Evolutionary conservation across 768 basidiomycete genomes (phyloP).

Genomic region (Lactifluus pinguis): DNA sequence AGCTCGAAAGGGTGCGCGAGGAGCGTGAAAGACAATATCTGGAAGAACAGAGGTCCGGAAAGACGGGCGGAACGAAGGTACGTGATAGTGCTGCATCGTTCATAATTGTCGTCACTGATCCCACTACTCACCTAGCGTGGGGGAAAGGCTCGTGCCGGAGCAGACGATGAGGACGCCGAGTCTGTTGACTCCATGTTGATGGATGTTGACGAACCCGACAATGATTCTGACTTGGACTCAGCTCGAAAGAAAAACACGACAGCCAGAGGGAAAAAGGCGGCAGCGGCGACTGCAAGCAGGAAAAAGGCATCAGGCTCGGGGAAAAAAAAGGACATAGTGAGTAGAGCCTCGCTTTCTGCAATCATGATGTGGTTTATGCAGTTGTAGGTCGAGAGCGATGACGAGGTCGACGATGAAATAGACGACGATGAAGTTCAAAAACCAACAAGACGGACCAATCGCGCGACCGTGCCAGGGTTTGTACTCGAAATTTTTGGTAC

Average conservation of each 20-base stretch:
- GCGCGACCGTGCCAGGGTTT: constrained; percentile 60
- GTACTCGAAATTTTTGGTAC: constrained; percentile 8
- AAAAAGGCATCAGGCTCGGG: constrained; percentile 20
- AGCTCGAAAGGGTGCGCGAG: constrained; percentile 67
- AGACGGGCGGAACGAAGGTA: not conserved
- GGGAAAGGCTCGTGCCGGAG: constrained; percentile 46
- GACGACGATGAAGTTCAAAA: constrained; percentile 41
- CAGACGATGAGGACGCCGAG: constrained; percentile 42
- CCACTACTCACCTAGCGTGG: constrained; percentile 25
- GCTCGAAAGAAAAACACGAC: constrained; percentile 20
- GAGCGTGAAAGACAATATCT: constrained; percentile 55
- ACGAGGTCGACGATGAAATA: constrained; percentile 46
- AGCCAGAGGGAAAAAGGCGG: constrained; percentile 26
- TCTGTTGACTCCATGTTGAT: constrained; percentile 68
- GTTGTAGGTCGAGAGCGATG: constrained; percentile 51
- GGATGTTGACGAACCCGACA: constrained; percentile 45
- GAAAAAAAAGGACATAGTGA: constrained; percentile 31
- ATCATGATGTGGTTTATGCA: constrained; percentile 30
- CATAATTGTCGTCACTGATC: not conserved
- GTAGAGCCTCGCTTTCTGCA: not conserved
- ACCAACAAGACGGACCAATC: constrained; percentile 49
- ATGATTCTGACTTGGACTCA: constrained; percentile 21
- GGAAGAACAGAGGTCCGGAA: constrained; percentile 34
- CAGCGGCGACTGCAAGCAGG: constrained; percentile 24
- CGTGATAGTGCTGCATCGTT: not conserved